Evolutionary conservation across 345 rosid genomes (phyloP), one percentile per base, ranked within the genome.

Genomic region (Carallia pectinifolia): DNA sequence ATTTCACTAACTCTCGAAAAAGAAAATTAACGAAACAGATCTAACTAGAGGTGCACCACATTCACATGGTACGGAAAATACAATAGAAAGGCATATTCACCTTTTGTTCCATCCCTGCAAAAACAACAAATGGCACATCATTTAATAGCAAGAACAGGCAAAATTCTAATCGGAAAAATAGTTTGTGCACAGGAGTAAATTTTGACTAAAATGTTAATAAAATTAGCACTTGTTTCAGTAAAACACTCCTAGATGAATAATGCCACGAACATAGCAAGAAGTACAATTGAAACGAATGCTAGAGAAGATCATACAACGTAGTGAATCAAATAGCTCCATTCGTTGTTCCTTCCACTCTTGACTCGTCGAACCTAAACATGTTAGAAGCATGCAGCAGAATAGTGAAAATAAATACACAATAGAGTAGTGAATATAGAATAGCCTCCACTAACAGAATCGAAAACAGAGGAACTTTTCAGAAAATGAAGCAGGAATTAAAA

Each of bases 101-200:
- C 88, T 90, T 85, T 90, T 92, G 81, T 86, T 92, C 97, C 97
- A 92, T 64, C 97, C 96, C 93, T 92, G 94, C 81, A 88, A 79
- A 23, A 61, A 81, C 58, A 78, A 56, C 66, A 44, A 82, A 64
- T 17, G 40, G 6, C 55, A 39, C 50, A 76, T 72, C 70, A 40
- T 3, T 40, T 40, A 40, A 9, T 40, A 13, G 48, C 4, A 10
- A 40, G 48, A 2, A 40, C 48, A 80, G 59, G 13, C 13, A 19
- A 55, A n/a, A 55, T 12, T 55, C 31, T 29, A 55, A 7, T 7
- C 6, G 59, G 23, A n/a, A 55, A 29, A 55, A 8, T 29, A 23
- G 12, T 7, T 40, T 10, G 10, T 9, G 47, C 10, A 40, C 12
- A 40, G 47, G 47, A 40, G 12, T 40, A 40, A 40, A 40, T 40